Conservation (phyloP, 805 yeast genomes). For the Saccharomycopsis malanga region DNA sequence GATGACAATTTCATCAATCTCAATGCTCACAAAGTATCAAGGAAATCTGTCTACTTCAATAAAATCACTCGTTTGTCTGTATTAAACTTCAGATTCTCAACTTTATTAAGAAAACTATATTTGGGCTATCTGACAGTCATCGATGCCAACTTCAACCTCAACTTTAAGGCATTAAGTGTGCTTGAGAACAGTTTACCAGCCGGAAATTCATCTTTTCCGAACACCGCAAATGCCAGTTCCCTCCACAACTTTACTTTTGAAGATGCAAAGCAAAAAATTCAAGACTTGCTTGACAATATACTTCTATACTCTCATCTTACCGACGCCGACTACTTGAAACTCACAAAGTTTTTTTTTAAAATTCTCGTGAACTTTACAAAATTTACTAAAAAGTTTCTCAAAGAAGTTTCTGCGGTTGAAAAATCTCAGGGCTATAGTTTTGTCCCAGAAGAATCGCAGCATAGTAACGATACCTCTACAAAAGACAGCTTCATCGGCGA, state of each 20-base stretch:
- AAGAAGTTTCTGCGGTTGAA: background rate
- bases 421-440: background rate
- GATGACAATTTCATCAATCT: constrained; percentile 2
- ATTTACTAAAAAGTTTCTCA: background rate
- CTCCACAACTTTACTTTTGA: background rate
- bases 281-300: constrained; percentile 15
- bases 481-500: background rate
- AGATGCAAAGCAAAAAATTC: constrained; percentile 6
- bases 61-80: background rate
- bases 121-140: background rate
- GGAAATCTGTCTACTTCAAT: background rate
- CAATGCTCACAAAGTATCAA: background rate
- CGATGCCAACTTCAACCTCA: background rate
- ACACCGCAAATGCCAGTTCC: background rate
- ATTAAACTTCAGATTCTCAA: background rate
- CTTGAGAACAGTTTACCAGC: background rate
- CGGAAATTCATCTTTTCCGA: background rate
- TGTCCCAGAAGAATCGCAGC: background rate
- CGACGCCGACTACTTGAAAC: constrained; percentile 1
- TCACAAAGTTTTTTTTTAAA: constrained; percentile 5
- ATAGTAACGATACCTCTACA: background rate
- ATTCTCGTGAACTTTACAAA: constrained; percentile 5
- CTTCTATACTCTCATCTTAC: constrained; percentile 6
- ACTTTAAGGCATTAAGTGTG: background rate
- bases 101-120: background rate